phyloP scores from a whole-genome alignment of 2,329 filamentous ascomycete genomes.

The Whalleya microplaca region DNA sequence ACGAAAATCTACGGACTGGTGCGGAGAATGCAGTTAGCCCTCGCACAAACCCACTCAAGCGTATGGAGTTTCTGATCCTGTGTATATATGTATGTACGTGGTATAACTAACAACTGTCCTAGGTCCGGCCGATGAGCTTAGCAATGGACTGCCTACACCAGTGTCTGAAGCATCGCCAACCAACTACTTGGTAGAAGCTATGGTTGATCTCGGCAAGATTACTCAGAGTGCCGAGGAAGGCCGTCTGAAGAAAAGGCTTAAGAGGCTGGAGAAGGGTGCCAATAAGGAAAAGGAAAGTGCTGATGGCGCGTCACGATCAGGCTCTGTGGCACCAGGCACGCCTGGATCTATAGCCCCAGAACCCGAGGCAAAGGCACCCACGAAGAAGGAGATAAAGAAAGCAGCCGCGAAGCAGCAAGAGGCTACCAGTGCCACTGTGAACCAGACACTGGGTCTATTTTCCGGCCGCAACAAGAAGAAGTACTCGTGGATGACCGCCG shows the following conservation, averaged over 20 bases:
- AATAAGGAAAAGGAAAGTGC: constrained; percentile 56
- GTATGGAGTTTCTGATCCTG: constrained; percentile 47
- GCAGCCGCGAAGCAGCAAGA: constrained; percentile 76
- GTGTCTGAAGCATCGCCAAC: constrained; percentile 54
- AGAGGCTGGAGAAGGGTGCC: constrained; percentile 53
- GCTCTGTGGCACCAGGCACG: constrained; percentile 62
- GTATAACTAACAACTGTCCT: constrained; percentile 42
- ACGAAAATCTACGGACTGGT: constrained; percentile 35
- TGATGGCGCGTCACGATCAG: constrained; percentile 51
- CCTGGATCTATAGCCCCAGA: constrained; percentile 67
- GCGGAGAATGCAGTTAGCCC: constrained; percentile 54
- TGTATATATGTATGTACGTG: constrained; percentile 11
- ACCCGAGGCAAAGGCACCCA: constrained; percentile 63
- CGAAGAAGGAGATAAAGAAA: constrained; percentile 85
- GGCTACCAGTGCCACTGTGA: constrained; percentile 79
- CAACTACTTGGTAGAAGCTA: constrained; percentile 51
- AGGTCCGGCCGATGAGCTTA: constrained; percentile 42
- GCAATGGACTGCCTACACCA: constrained; percentile 50
- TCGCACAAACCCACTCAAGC: constrained; percentile 60
- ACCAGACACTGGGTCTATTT: constrained; percentile 79
- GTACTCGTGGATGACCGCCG: constrained; percentile 75
- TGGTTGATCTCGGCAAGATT: constrained; percentile 65
- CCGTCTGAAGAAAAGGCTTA: constrained; percentile 68
- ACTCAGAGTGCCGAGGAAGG: constrained; percentile 76
- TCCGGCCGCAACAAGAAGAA: constrained; percentile 66